phyloP scores from a whole-genome alignment of 495 filamentous ascomycete genomes.

The Zalerion maritima region DNA sequence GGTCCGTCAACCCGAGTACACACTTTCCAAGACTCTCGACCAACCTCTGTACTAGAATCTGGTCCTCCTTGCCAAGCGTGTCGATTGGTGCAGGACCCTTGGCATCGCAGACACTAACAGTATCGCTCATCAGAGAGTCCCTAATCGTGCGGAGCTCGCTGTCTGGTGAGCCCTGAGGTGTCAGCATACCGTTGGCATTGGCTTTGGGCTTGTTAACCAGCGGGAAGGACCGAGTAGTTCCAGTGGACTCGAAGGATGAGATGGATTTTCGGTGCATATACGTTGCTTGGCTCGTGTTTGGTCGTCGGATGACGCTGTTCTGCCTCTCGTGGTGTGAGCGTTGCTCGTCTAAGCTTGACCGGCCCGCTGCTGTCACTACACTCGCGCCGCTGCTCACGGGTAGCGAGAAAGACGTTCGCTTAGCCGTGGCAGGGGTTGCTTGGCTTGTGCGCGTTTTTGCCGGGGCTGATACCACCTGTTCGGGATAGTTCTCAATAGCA shows the following conservation, averaged over 20 bases:
- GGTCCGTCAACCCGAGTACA: conserved; percentile 52
- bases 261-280: conserved; percentile 32
- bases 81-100: conserved; percentile 21
- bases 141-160: conserved; percentile 25
- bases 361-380: conserved; percentile 16
- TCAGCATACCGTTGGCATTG: conserved; percentile 22
- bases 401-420: conserved; percentile 13
- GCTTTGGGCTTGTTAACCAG: conserved; percentile 33
- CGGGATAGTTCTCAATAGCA: conserved; percentile 8
- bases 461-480: conserved; percentile 11
- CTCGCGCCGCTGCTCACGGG: not conserved
- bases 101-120: conserved; percentile 15
- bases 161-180: conserved; percentile 22
- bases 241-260: conserved; percentile 33
- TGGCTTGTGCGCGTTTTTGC: conserved; percentile 13
- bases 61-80: conserved; percentile 50
- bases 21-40: conserved; percentile 60
- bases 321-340: conserved; percentile 7
- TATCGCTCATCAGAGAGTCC: conserved; percentile 25
- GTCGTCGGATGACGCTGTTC: conserved; percentile 20
- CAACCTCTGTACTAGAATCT: conserved; percentile 59
- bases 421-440: conserved; percentile 14
- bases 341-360: conserved; percentile 14
- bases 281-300: conserved; percentile 15
- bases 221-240: conserved; percentile 38